phyloP scores from a whole-genome alignment of 2,329 filamentous ascomycete species.

The Aureobasidium zeae region DNA sequence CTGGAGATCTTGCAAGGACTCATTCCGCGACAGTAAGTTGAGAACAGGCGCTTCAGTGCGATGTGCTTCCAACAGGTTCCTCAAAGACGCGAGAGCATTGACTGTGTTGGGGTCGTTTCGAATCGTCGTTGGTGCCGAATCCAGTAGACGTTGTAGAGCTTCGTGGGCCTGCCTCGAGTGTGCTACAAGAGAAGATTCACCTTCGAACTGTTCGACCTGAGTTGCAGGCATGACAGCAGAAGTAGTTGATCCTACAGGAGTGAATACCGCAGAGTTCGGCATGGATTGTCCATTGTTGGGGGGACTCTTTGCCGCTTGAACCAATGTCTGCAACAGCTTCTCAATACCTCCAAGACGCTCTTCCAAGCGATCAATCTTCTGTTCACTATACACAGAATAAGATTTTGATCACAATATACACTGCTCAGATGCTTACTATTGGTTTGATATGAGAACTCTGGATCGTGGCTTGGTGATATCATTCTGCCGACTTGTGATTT shows the following conservation, averaged over 20 bases:
- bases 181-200: constrained; percentile 8
- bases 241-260: background rate
- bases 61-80: constrained; percentile 1
- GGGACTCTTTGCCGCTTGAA: background rate
- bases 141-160: constrained; percentile 3
- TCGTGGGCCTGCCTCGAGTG: constrained; percentile 9
- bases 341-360: constrained; percentile 20
- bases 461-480: constrained; percentile 8
- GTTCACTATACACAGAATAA: constrained; percentile 17
- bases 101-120: constrained; percentile 11
- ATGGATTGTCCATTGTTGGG: background rate
- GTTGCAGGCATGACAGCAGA: background rate
- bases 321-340: constrained; percentile 12
- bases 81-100: constrained; percentile 3
- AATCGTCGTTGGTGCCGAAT: constrained; percentile 1
- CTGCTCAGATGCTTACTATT: constrained; percentile 18
- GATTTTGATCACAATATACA: no score
- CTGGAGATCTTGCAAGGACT: background rate
- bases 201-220: constrained; percentile 12
- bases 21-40: background rate
- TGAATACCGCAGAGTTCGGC: background rate
- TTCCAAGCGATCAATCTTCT: constrained; percentile 22
- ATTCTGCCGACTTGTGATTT: constrained; percentile 12
- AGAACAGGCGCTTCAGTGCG: background rate
- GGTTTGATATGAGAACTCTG: constrained; percentile 16